Percentiles rank a stretch among this genome's conserved stretches.
Conservation (phyloP, 805 yeast genomes). For the Sporopachydermia lactativora region DNA sequence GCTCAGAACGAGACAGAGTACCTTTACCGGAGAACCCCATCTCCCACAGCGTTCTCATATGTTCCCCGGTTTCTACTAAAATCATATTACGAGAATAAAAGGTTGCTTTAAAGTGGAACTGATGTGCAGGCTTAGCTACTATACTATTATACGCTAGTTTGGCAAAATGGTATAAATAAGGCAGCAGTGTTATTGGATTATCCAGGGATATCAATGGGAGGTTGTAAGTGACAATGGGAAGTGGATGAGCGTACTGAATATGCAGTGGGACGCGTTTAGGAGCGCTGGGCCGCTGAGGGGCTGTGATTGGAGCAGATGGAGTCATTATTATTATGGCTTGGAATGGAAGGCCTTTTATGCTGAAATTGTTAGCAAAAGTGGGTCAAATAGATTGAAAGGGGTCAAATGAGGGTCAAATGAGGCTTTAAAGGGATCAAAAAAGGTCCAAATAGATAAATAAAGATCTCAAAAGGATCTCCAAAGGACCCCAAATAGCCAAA, state of each 20-base stretch:
- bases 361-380: too few species aligned
- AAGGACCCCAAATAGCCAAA: too few species aligned
- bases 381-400: too few species aligned
- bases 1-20: slow-evolving; percentile 75
- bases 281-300: too few species aligned
- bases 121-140: not conserved
- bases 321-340: too few species aligned
- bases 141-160: not conserved
- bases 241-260: not conserved
- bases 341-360: too few species aligned
- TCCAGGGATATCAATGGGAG: not conserved
- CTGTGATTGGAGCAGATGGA: too few species aligned
- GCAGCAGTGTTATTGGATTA: not conserved
- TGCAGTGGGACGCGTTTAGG: not conserved
- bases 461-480: too few species aligned
- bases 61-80: slow-evolving; percentile 25
- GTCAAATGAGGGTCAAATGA: too few species aligned
- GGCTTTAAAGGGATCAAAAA: too few species aligned
- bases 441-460: too few species aligned
- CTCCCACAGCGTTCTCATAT: slow-evolving; percentile 54
- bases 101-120: not conserved
- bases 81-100: slow-evolving; percentile 9
- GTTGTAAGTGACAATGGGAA: not conserved
- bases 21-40: slow-evolving; percentile 95
- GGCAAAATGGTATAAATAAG: not conserved